phyloP scores from a whole-genome alignment of 805 yeast genomes.

The Candida easanensis region DNA sequence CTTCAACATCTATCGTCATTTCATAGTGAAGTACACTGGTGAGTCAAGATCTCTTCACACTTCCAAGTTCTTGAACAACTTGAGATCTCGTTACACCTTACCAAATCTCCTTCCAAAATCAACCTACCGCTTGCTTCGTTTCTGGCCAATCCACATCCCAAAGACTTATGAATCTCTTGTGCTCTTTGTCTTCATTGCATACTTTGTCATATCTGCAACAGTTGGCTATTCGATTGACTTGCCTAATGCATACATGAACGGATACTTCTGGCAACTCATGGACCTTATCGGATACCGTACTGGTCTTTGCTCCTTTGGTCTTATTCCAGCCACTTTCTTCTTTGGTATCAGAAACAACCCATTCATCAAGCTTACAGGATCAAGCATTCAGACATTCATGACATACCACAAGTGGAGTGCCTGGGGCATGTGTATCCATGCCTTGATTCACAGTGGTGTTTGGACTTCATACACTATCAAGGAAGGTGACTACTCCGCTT shows the following conservation, averaged over 20 bases:
- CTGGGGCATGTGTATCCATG: constrained; percentile 45
- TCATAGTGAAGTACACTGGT: constrained; percentile 27
- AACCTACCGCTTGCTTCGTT: constrained; percentile 18
- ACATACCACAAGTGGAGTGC: constrained; percentile 68
- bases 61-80: constrained; percentile 12
- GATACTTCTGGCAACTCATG: constrained; percentile 26
- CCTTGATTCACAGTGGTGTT: constrained; percentile 53
- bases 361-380: constrained; percentile 57
- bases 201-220: constrained; percentile 31
- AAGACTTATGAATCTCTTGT: constrained; percentile 31
- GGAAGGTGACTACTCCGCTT: constrained; percentile 37
- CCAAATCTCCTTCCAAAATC: constrained; percentile 30
- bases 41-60: constrained; percentile 18
- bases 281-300: constrained; percentile 52
- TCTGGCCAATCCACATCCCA: constrained; percentile 32
- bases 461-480: constrained; percentile 47
- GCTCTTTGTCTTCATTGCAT: constrained; percentile 30
- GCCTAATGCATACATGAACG: constrained; percentile 39
- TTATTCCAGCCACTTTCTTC: constrained; percentile 56
- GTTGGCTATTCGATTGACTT: constrained; percentile 35
- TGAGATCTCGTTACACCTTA: constrained; percentile 26
- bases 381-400: constrained; percentile 54
- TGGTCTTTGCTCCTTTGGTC: constrained; percentile 46
- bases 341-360: constrained; percentile 77
- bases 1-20: constrained; percentile 26